Evolutionary conservation across 2,329 filamentous ascomycete species (phyloP), one percentile per base, ranked within the genome.

Genomic region (Sphaceloma murrayae): DNA sequence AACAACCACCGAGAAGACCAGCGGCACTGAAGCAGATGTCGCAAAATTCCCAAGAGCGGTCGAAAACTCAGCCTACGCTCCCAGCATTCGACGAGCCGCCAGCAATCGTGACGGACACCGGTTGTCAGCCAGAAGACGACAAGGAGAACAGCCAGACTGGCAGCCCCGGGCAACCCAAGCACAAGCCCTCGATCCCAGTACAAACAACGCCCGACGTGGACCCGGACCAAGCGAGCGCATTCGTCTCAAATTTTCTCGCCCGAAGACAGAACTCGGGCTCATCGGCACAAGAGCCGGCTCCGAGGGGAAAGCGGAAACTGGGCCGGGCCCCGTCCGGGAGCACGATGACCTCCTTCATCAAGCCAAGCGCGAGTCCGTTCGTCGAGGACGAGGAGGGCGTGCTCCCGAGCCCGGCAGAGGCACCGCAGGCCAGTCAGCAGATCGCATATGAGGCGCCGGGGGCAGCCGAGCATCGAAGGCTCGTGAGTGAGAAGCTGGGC

Each of bases 391-490:
- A 34, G 4, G 26, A 26, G 10, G 13, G 8, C 14, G n/a, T 30
- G 29, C 11, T 34, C n/a, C n/a, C n/a, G 18, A 39, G 45, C n/a
- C 19, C 39, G 9, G 48, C 42, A 13, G 40, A 44, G 9, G 33
- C 38, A 24, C 45, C 49, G 19, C 51, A 56, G 10, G 54, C 54
- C 5, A 54, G 58, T 42, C 62, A 60, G 32, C 58, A 62, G 48
- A 53, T 63, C 14, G 58, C 54, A 1, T 63, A 63, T 38, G 59
- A 61, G 17, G 54, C 51, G 1, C 52, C 53, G 10, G 60, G 60
- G 9, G 54, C 56, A 4, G 56, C 55, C 30, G 52, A 52, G 13
- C 54, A 58, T 43, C 52, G 56, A 13, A 33, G 44, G 24, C 43
- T 56, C 44, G 56, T 62, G 54, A 55, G 53, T 31, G 53, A 56